Base-by-base conservation (phyloP, 2,329 filamentous ascomycete genomes). In the Botrytis squamosa region DNA sequence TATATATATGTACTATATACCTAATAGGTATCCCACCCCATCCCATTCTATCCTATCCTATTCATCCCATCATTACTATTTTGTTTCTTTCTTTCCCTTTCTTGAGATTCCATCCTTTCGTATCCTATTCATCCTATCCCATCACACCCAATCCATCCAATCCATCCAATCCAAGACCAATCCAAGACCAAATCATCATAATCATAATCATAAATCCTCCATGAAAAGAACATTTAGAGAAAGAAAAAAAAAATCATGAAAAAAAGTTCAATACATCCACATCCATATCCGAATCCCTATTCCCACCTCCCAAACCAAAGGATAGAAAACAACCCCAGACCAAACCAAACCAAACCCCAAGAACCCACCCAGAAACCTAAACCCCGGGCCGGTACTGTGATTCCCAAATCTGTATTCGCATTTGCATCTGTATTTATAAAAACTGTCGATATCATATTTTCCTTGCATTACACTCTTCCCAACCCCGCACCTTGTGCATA, bases 401-500 rank as follows among this genome's bases (percentile, higher is more conserved):
- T 40, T 55, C 49, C 65, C 44, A 42, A 68, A 52, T 67, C 64
- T 67, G 64, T 52, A 67, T 36, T 55, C 5, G 49, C 49, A 55
- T 55, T 55, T n/a, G 49, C 49, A 55, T 38, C 25, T 46, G 7
- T 10, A 62, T 29, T 60, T 18, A 16, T 14, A 55, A 49, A 52
- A 36, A 25, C 44, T 55, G 33, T 71, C 69, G 42, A 63, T 64
- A 63, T 71, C 4, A 55, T 14, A 33, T 29, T 2, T 18, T 8
- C 2, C 33, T 1, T 12, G 12, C 7, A 40, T 33, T 2, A 55
- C 73, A 64, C 69, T 71, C 25, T 72, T 72, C 38, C 60, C 14
- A 42, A 42, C 7, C 55, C 74, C 49, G 73, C 71, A 12, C 74
- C 69, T 44, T 68, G 62, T 12, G 71, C 71, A 60, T 67, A 72